These are phyloP conservation scores for Aspergillus brasiliensis DNA, from an alignment of 2,329 filamentous ascomycete genomes.

Conservation along the genomic window DNA sequence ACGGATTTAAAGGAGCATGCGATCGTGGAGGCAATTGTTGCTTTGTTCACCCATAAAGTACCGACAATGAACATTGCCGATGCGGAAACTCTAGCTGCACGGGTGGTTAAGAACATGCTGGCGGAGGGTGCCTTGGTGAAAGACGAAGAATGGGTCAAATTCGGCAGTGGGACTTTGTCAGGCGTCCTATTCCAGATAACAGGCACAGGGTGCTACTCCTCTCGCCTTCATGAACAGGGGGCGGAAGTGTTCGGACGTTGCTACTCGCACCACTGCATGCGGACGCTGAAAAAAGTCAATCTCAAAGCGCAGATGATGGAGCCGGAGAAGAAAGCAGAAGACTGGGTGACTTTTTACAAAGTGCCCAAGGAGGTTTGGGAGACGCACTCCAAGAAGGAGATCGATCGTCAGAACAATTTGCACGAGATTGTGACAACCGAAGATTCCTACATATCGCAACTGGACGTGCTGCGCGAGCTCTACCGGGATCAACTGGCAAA, in stretches of 20 bases:
- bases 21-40: slow-evolving; percentile 83
- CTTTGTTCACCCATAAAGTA: slow-evolving; percentile 89
- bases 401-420: slow-evolving; percentile 88
- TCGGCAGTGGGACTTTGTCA: slow-evolving; percentile 75
- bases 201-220: slow-evolving; percentile 85
- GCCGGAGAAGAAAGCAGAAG: slow-evolving; percentile 68
- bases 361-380: slow-evolving; percentile 76
- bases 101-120: slow-evolving; percentile 79
- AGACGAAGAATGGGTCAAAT: slow-evolving; percentile 98
- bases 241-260: slow-evolving; percentile 69
- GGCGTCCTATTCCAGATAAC: slow-evolving; percentile 94
- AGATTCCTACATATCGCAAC: slow-evolving; percentile 84
- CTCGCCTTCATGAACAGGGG: slow-evolving; percentile 71
- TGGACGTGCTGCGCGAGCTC: slow-evolving; percentile 80
- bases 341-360: slow-evolving; percentile 89
- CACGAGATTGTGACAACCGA: slow-evolving; percentile 96
- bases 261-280: slow-evolving; percentile 90
- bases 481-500: slow-evolving; percentile 79
- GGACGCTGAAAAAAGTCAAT: slow-evolving; percentile 93
- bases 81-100: slow-evolving; percentile 80
- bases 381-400: slow-evolving; percentile 75
- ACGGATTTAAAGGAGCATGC: slow-evolving; percentile 81
- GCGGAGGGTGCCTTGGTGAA: slow-evolving; percentile 74
- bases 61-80: slow-evolving; percentile 98
- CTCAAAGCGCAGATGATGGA: slow-evolving; percentile 72